phyloP scores from a whole-genome alignment of 306 rosid species.

The cucumber (Cucumis sativus) region DNA sequence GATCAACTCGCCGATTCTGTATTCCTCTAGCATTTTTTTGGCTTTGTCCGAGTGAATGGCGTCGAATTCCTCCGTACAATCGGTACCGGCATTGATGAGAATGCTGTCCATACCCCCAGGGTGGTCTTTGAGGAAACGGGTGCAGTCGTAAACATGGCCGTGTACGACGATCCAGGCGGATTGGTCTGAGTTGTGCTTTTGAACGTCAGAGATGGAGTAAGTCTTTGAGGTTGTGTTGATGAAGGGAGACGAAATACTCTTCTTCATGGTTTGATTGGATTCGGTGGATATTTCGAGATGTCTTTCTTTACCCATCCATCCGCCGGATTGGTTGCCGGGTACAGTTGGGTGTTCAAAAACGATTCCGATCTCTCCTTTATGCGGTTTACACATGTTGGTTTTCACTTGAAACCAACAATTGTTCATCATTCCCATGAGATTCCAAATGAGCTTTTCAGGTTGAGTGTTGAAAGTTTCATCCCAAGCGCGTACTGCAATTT shows the following conservation, averaged over 20 bases:
- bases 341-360: constrained; percentile 68
- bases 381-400: constrained; percentile 42
- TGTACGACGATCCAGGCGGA: constrained; percentile 74
- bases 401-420: constrained; percentile 80
- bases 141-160: constrained; percentile 63
- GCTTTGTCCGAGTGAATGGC: constrained; percentile 87
- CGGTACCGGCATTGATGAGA: constrained; percentile 72
- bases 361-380: constrained; percentile 56
- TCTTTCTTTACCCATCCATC: constrained; percentile 74
- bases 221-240: constrained; percentile 40
- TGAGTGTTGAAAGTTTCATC: constrained; percentile 73
- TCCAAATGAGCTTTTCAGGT: constrained; percentile 82
- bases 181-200: constrained; percentile 31
- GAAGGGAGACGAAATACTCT: constrained; percentile 51
- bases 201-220: constrained; percentile 45
- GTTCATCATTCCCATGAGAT: constrained; percentile 94
- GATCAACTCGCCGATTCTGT: constrained; percentile 47
- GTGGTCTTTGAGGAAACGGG: constrained; percentile 55
- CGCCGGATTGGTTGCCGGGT: constrained; percentile 69
- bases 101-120: constrained; percentile 86
- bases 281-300: constrained; percentile 29
- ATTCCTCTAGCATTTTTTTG: constrained; percentile 49
- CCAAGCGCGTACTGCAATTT: constrained; percentile 75
- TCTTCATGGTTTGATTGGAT: constrained; percentile 22
- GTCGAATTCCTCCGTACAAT: constrained; percentile 78